Conservation (phyloP, 495 filamentous ascomycete genomes). For the Penicillium egyptiacum region DNA sequence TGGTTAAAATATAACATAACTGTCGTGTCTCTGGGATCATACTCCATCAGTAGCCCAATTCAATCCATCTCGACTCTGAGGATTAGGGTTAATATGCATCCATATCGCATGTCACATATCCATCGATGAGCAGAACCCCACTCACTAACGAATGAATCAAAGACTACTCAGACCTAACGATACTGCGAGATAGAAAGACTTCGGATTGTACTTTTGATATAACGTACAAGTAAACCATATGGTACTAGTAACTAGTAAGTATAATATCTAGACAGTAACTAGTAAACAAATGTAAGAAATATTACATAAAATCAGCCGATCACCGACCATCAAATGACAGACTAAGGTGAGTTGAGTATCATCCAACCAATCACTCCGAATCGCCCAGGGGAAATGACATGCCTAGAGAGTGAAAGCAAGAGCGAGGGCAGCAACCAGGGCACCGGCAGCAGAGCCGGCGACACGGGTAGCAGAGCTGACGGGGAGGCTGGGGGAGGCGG, state of each 20-base stretch:
- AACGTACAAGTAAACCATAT: not conserved
- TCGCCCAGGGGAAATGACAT: slow-evolving; percentile 13
- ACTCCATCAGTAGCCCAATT: too few relatives aligned
- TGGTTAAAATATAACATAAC: too few relatives aligned
- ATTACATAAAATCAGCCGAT: slow-evolving; percentile 15
- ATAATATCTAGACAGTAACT: not conserved
- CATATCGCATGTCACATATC: not conserved
- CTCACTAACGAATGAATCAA: not conserved
- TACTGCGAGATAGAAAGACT: not conserved
- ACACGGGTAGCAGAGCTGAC: slow-evolving; percentile 29
- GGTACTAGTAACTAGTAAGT: too few relatives aligned
- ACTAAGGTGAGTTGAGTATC: slow-evolving; percentile 9
- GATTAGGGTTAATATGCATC: too few relatives aligned
- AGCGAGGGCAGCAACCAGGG: slow-evolving; percentile 29
- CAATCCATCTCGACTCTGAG: too few relatives aligned
- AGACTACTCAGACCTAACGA: not conserved
- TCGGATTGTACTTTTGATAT: not conserved
- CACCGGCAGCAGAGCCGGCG: slow-evolving; percentile 35
- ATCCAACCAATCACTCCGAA: slow-evolving; percentile 21
- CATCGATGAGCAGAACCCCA: not conserved
- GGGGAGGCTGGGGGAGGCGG: slow-evolving; percentile 16
- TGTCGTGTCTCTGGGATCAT: too few relatives aligned
- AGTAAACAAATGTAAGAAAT: slow-evolving; percentile 19
- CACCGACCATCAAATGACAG: slow-evolving; percentile 8
- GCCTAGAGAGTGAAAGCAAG: slow-evolving; percentile 38